Percentiles rank a stretch among this genome's conserved stretches.
Conservation (phyloP, 23 red algal genomes). For the Gracilaria caudata region DNA sequence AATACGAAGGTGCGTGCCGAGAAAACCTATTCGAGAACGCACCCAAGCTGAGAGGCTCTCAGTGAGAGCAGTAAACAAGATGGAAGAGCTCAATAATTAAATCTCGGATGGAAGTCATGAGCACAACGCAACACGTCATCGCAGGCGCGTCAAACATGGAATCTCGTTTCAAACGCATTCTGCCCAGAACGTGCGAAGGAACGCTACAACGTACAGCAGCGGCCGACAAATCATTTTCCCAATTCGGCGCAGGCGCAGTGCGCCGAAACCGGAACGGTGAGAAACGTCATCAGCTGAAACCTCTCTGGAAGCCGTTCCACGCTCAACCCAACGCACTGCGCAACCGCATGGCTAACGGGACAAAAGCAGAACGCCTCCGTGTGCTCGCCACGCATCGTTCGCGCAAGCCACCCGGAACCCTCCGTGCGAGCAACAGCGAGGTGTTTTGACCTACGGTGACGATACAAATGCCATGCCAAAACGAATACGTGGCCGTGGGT, state of each 20-base stretch:
- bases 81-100: neutral
- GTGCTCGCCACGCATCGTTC: neutral
- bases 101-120: neutral
- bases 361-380: neutral
- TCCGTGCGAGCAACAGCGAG: neutral
- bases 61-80: neutral
- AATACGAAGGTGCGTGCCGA: too few relatives aligned
- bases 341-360: neutral
- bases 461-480: neutral
- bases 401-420: neutral
- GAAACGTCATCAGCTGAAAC: neutral
- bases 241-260: neutral
- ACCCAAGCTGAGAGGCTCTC: too few relatives aligned
- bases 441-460: neutral
- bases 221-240: conserved; percentile 2
- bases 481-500: conserved; percentile 3
- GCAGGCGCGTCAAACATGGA: neutral
- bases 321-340: neutral
- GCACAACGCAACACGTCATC: neutral
- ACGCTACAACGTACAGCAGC: neutral
- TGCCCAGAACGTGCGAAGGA: too few relatives aligned
- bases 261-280: neutral
- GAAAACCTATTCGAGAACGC: too few relatives aligned
- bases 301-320: neutral
- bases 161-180: neutral